These are phyloP conservation scores for Zygoascus sp. DNA, from an alignment of 1,139 yeast genomes.

Conservation along the genomic window DNA sequence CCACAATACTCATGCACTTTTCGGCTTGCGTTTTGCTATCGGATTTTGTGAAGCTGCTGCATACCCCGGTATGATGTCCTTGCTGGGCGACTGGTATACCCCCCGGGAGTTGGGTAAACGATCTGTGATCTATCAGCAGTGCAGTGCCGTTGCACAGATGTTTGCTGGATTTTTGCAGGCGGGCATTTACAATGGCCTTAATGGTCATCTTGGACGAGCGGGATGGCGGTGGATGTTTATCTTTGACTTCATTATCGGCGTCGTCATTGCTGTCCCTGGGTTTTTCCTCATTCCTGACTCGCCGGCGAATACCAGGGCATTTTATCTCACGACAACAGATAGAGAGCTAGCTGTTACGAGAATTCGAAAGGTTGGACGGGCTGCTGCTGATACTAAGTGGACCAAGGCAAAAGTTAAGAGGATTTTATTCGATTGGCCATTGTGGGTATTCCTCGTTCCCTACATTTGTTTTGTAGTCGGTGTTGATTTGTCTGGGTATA, in stretches of 20 bases:
- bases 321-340: conserved; percentile 10
- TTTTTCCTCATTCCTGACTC: conserved; percentile 65
- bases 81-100: conserved; percentile 58
- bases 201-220: conserved; percentile 46
- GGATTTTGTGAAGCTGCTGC: conserved; percentile 61
- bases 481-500: conserved; percentile 31
- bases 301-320: conserved; percentile 37
- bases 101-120: conserved; percentile 55
- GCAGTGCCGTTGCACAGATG: conserved; percentile 34
- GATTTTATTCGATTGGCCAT: conserved; percentile 6
- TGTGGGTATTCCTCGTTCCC: conserved; percentile 17
- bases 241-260: conserved; percentile 48
- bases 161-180: conserved; percentile 42
- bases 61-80: conserved; percentile 54
- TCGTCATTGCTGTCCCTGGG: conserved; percentile 58
- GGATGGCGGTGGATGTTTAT: conserved; percentile 72
- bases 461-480: conserved; percentile 34
- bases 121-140: conserved; percentile 43
- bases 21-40: conserved; percentile 54
- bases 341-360: conserved; percentile 9
- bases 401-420: background rate
- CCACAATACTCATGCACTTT: conserved; percentile 44
- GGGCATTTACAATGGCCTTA: conserved; percentile 48
- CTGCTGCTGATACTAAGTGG: background rate
- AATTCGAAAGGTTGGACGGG: background rate